Evolutionary conservation across 1,284 basidiomycete species (phyloP).

Genomic region (Erythrobasidium hasegawianum): DNA sequence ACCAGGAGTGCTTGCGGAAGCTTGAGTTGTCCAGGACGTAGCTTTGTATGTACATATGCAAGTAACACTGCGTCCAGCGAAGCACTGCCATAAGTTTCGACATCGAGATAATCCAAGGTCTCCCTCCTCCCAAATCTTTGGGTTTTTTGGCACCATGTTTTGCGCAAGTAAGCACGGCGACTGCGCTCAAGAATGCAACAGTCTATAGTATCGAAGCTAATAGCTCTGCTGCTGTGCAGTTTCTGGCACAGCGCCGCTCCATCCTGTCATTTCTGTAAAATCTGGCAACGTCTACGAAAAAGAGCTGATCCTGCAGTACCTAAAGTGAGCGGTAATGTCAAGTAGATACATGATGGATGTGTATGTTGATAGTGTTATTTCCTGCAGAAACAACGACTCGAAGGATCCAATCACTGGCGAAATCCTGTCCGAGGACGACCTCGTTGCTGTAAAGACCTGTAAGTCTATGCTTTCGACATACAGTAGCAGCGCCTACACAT

Average conservation of each 20-base stretch:
- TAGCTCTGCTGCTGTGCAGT: slow-evolving; percentile 50
- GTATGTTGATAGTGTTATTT: neutral
- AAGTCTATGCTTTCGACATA: slow-evolving; percentile 53
- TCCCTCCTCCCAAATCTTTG: neutral
- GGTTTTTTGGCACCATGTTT: too few species aligned
- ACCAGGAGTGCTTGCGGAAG: too few species aligned
- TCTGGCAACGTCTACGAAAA: slow-evolving; percentile 93
- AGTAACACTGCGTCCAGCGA: too few species aligned
- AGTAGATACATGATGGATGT: too few species aligned
- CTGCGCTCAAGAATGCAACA: neutral
- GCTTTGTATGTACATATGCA: too few species aligned
- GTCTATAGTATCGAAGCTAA: neutral
- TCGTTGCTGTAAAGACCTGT: slow-evolving; percentile 91
- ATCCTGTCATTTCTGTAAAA: slow-evolving; percentile 88
- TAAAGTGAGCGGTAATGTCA: slow-evolving; percentile 58
- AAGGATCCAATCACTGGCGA: slow-evolving; percentile 94
- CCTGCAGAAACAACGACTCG: slow-evolving; percentile 65
- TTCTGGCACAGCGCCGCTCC: slow-evolving; percentile 89
- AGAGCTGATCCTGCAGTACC: slow-evolving; percentile 91
- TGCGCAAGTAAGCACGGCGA: slow-evolving; percentile 34
- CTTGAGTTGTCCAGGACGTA: too few species aligned
- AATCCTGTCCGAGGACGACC: slow-evolving; percentile 81
- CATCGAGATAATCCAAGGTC: neutral
- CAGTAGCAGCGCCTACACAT: too few species aligned
- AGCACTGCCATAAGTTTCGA: too few species aligned